These are phyloP conservation scores for Pythium coloratum DNA, from an alignment of 352 stramenopile species.

Conservation along the genomic window DNA sequence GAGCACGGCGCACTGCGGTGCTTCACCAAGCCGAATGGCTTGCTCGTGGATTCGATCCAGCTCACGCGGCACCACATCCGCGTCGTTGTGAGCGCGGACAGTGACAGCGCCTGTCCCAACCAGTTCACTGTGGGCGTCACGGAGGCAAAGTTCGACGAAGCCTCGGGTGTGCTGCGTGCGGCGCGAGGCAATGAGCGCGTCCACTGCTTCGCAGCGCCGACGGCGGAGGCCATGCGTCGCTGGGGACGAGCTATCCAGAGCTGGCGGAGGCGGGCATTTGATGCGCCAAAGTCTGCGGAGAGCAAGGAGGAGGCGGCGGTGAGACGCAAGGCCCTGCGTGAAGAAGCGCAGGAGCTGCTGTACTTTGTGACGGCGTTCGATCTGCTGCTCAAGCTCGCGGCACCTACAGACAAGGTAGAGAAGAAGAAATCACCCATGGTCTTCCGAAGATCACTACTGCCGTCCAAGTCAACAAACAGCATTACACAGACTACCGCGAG, in stretches of 20 bases:
- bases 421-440: neutral
- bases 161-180: conserved; percentile 41
- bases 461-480: neutral
- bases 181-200: conserved; percentile 34
- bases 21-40: conserved; percentile 43
- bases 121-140: conserved; percentile 55
- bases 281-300: conserved; percentile 22
- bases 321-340: conserved; percentile 8
- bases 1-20: conserved; percentile 63
- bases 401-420: neutral
- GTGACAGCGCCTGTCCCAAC: conserved; percentile 53
- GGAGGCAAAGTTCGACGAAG: conserved; percentile 55
- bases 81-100: conserved; percentile 48
- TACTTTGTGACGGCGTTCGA: conserved; percentile 30
- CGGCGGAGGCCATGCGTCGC: conserved; percentile 52
- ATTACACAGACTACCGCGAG: neutral
- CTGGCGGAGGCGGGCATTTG: conserved; percentile 67
- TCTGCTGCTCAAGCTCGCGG: conserved; percentile 19
- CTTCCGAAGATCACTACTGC: conserved; percentile 11
- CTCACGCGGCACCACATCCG: conserved; percentile 70
- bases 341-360: conserved; percentile 21
- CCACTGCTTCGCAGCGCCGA: conserved; percentile 52
- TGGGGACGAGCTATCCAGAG: conserved; percentile 76
- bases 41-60: conserved; percentile 38
- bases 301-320: neutral